These are phyloP conservation scores for Aspergillus glaucus DNA, from an alignment of 2,329 filamentous ascomycete genomes.

Conservation along the genomic window DNA sequence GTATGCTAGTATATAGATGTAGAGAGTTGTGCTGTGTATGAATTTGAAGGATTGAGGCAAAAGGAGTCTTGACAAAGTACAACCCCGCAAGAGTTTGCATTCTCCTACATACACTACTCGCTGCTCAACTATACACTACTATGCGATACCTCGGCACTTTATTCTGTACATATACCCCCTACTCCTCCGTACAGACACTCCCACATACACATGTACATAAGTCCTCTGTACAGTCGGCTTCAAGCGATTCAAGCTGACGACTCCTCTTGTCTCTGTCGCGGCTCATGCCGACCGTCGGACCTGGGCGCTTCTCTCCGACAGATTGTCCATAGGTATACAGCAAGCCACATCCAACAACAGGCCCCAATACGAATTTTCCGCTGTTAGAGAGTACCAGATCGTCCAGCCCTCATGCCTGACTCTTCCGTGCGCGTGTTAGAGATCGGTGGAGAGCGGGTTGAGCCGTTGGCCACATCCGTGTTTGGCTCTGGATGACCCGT, in stretches of 20 bases:
- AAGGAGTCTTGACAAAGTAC: no score
- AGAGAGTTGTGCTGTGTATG: no score
- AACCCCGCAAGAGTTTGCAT: no score
- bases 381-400: background rate
- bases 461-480: background rate
- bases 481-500: background rate
- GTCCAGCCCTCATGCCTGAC: background rate
- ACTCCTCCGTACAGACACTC: no score
- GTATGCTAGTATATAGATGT: no score
- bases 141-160: no score
- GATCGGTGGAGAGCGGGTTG: background rate
- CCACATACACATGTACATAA: no score
- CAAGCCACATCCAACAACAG: background rate
- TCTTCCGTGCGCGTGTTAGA: background rate
- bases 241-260: constrained; percentile 3
- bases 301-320: constrained; percentile 7
- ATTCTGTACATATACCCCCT: no score
- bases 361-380: background rate
- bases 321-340: background rate
- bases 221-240: background rate
- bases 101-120: no score
- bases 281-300: constrained; percentile 8
- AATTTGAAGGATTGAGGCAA: no score
- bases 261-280: constrained; percentile 2
- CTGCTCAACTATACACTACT: no score